Base-by-base conservation (phyloP, 495 filamentous ascomycete genomes). In the Neurospora africana region DNA sequence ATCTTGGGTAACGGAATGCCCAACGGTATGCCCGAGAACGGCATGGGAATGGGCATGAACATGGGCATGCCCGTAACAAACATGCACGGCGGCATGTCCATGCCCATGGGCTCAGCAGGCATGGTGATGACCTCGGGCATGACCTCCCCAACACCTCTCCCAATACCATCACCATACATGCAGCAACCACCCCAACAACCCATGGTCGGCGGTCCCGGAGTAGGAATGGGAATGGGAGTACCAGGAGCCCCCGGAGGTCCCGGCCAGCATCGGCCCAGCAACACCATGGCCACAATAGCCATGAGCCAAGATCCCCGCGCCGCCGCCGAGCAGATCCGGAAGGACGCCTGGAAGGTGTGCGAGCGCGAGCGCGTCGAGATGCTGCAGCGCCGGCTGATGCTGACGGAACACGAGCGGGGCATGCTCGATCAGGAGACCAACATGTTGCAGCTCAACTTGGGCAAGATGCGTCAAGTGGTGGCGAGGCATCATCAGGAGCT, bases 291-390 rank as follows among this genome's bases (percentile, higher is more conserved):
- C 27, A 65, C 53, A 2, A 65, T 65, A 65, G 53, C 72, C 1
- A 69, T 72, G 35, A 61, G 73, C 43, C 71, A 76, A 36, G 75
- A 76, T 39, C 73, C 76, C 9, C 70, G 73, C 21, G 70, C 69
- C 5, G 75, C 76, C 11, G 72, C 76, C 19, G 76, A 78, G 44
- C 74, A 75, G 36, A 75, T 79, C 72, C 43, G 70, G 11, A 67
- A 75, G n/a, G 75, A 79, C 53, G 78, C 78, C 2, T 78, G 78
- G 76, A 67, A 72, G 38, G 75, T 75, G 23, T 75, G 76, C 74
- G 71, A 74, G 65, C 71, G 72, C 68, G 74, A 78, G 68, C 74
- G 76, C 27, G 5, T 40, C 21, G 76, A 73, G 69, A 78, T 79
- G 76, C 68, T 72, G 39, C 76, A 77, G 70, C 72, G 76, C 13